Evolutionary conservation across 805 yeast genomes (phyloP).

Genomic region (Yamadazyma kitorensis): DNA sequence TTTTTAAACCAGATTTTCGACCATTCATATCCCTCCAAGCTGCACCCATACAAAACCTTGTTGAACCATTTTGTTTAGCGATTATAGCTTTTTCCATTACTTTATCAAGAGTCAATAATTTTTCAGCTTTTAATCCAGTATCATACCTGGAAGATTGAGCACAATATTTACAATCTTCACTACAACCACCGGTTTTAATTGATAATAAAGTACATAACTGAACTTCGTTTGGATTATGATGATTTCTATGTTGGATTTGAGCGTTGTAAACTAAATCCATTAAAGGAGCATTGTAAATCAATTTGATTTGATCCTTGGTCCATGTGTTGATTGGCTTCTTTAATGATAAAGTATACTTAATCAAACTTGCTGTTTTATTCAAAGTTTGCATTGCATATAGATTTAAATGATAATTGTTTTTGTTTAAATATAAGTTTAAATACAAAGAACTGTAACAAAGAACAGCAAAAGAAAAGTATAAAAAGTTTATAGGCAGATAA

Average conservation of each 20-base stretch:
- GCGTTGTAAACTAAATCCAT: constrained; percentile 59
- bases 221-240: constrained; percentile 66
- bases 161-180: constrained; percentile 81
- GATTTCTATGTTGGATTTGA: constrained; percentile 61
- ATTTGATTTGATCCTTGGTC: constrained; percentile 58
- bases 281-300: constrained; percentile 64
- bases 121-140: constrained; percentile 72
- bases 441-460: no score
- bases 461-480: no score
- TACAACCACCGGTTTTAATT: constrained; percentile 78
- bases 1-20: constrained; percentile 62
- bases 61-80: constrained; percentile 69
- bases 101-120: constrained; percentile 56
- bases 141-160: constrained; percentile 69
- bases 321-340: constrained; percentile 38
- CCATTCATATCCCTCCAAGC: constrained; percentile 89
- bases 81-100: constrained; percentile 61
- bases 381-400: constrained; percentile 1
- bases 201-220: constrained; percentile 75
- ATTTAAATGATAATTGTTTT: neutral
- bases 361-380: neutral
- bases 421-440: no score
- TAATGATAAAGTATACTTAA: constrained; percentile 4
- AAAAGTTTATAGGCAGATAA: no score
- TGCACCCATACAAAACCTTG: constrained; percentile 82